Percentiles rank a stretch among this genome's conserved stretches.
Evolutionary conservation across 768 basidiomycete species (phyloP).

Genomic region (Nevesoporus exiguus): DNA sequence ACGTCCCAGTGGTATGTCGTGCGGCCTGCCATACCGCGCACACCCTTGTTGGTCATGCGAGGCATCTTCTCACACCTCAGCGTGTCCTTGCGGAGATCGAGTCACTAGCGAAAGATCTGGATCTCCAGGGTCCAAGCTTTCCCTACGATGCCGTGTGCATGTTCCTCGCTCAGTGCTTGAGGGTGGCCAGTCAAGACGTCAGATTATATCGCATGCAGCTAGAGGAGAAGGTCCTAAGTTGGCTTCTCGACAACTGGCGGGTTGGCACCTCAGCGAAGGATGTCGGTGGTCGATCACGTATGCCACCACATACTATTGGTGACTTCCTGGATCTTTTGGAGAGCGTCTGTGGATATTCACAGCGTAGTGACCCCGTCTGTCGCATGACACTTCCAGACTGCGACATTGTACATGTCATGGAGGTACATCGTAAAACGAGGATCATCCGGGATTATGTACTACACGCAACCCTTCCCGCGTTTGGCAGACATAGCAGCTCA

Average conservation of each 20-base stretch:
- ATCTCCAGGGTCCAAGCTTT: slow-evolving; percentile 84
- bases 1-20: slow-evolving; percentile 66
- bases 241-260: slow-evolving; percentile 76
- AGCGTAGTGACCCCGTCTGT: slow-evolving; percentile 43
- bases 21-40: slow-evolving; percentile 74
- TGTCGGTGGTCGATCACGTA: slow-evolving; percentile 34
- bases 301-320: slow-evolving; percentile 50
- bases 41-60: slow-evolving; percentile 45
- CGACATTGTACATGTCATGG: slow-evolving; percentile 54
- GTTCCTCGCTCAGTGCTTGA: slow-evolving; percentile 69
- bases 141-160: slow-evolving; percentile 89
- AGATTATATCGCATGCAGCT: slow-evolving; percentile 79
- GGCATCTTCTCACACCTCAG: slow-evolving; percentile 47
- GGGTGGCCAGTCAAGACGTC: slow-evolving; percentile 74
- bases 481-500: slow-evolving; percentile 19
- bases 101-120: slow-evolving; percentile 73
- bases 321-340: slow-evolving; percentile 67
- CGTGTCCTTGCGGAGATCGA: slow-evolving; percentile 73
- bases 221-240: slow-evolving; percentile 81
- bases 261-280: slow-evolving; percentile 40
- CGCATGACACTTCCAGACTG: slow-evolving; percentile 67
- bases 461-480: slow-evolving; percentile 54
- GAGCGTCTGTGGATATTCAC: slow-evolving; percentile 56
- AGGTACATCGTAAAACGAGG: slow-evolving; percentile 53
- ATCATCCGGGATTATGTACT: slow-evolving; percentile 72